These are phyloP conservation scores for Penicillium sp. DNA, from an alignment of 2,329 filamentous ascomycete species.

Conservation along the genomic window DNA sequence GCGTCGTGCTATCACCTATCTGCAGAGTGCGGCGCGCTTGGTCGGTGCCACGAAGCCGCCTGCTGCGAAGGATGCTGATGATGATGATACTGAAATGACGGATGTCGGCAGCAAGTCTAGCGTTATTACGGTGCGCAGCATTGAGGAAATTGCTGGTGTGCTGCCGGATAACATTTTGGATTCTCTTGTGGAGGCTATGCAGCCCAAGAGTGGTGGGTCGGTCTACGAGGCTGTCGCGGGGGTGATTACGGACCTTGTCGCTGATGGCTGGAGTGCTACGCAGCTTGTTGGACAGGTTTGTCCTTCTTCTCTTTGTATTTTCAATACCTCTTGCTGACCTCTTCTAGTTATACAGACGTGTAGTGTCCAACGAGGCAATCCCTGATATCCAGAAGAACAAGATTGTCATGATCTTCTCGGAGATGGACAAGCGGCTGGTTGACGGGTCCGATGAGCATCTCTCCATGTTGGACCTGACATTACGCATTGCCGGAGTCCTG, in stretches of 20 bases:
- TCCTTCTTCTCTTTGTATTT: constrained; percentile 1
- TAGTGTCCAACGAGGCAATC: constrained; percentile 77
- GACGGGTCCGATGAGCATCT: constrained; percentile 95
- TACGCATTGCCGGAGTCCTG: constrained; percentile 71
- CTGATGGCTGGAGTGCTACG: constrained; percentile 91
- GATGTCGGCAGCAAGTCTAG: constrained; percentile 46
- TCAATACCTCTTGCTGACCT: constrained; percentile 3
- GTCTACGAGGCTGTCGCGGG: constrained; percentile 67
- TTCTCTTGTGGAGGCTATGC: constrained; percentile 63
- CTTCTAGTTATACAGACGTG: constrained; percentile 54
- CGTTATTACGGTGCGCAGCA: constrained; percentile 62
- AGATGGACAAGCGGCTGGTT: constrained; percentile 84
- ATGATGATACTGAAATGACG: constrained; percentile 54
- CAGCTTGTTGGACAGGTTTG: constrained; percentile 73
- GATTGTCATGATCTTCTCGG: constrained; percentile 81
- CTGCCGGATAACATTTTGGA: constrained; percentile 70
- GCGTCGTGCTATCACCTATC: constrained; percentile 86
- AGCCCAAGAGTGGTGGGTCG: constrained; percentile 55
- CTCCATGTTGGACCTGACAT: constrained; percentile 72
- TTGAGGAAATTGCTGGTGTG: constrained; percentile 93
- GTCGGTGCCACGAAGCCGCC: constrained; percentile 56
- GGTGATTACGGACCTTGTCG: constrained; percentile 80
- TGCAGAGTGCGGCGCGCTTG: constrained; percentile 86
- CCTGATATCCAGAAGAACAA: constrained; percentile 79
- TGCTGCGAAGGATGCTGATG: constrained; percentile 41